A percentile compares a stretch with the other conserved stretches of the same genome.
These are phyloP conservation scores for Strobilomyces confusus DNA, from an alignment of 768 basidiomycete species.

Conservation along the genomic window DNA sequence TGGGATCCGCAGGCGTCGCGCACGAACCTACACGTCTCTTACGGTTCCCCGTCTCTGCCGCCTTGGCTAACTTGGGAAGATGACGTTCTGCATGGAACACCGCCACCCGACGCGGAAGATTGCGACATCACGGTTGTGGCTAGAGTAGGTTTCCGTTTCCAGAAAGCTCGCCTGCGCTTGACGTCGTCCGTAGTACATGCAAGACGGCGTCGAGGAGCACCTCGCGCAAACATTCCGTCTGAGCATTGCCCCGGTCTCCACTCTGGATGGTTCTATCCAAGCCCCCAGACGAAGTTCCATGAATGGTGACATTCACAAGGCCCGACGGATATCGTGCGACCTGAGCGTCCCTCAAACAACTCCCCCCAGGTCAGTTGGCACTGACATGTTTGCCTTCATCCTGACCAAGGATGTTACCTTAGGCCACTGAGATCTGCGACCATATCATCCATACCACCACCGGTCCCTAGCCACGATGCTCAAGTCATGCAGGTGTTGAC, in stretches of 20 bases:
- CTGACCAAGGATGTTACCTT: slow-evolving; percentile 7
- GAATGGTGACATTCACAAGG: slow-evolving; percentile 38
- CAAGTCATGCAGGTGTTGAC: slow-evolving; percentile 78
- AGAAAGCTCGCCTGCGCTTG: slow-evolving; percentile 5
- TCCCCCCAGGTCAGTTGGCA: slow-evolving; percentile 25
- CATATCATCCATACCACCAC: slow-evolving; percentile 28
- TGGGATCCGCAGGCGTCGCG: slow-evolving; percentile 96
- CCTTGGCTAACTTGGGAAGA: slow-evolving; percentile 87
- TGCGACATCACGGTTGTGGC: slow-evolving; percentile 75
- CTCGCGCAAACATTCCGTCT: slow-evolving; percentile 66
- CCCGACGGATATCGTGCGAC: slow-evolving; percentile 42
- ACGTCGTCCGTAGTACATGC: slow-evolving; percentile 39
- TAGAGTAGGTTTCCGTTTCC: slow-evolving; percentile 45
- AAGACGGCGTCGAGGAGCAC: slow-evolving; percentile 72
- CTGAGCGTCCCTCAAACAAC: slow-evolving; percentile 32
- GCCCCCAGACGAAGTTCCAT: slow-evolving; percentile 46
- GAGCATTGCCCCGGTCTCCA: slow-evolving; percentile 64
- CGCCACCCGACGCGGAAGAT: slow-evolving; percentile 69
- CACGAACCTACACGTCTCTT: slow-evolving; percentile 72
- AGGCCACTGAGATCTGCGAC: slow-evolving; percentile 33
- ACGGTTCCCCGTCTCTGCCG: slow-evolving; percentile 77
- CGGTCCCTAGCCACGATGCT: slow-evolving; percentile 49
- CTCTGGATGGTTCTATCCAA: slow-evolving; percentile 42
- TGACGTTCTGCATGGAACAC: slow-evolving; percentile 77
- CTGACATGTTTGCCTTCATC: background rate